A percentile compares a stretch with the other conserved stretches of the same genome.
Conservation (phyloP, 306 rosid genomes). For the Vigna trinervia region DNA sequence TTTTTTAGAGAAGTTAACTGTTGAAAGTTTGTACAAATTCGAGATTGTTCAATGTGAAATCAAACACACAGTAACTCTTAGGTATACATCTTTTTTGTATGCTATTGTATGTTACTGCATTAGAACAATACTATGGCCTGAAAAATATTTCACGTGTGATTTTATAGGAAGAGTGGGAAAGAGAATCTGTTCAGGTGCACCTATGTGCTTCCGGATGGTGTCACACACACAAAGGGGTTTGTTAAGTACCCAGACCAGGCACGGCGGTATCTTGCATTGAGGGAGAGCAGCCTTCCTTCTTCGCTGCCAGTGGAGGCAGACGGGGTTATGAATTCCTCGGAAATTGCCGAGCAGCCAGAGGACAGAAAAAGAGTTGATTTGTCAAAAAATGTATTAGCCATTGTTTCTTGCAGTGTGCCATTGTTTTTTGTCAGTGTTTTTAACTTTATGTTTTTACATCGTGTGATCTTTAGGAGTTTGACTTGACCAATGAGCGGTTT, state of each 20-base stretch:
- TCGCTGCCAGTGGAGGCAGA: conserved; percentile 35
- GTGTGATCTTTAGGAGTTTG: conserved; percentile 70
- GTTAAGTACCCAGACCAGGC: conserved; percentile 80
- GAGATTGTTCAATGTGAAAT: not conserved
- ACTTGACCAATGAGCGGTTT: conserved; percentile 92
- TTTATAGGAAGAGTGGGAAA: conserved; percentile 63
- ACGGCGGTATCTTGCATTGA: conserved; percentile 56
- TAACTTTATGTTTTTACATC: conserved; percentile 11
- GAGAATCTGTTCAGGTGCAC: conserved; percentile 79
- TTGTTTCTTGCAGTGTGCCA: conserved; percentile 7
- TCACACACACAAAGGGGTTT: conserved; percentile 75
- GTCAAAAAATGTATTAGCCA: conserved; percentile 67
- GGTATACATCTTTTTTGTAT: not conserved
- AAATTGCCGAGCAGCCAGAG: conserved; percentile 49
- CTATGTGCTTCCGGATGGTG: conserved; percentile 92
- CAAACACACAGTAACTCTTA: not conserved
- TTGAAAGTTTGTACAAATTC: not conserved
- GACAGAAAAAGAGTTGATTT: conserved; percentile 71
- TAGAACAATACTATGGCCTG: not conserved
- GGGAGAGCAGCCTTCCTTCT: conserved; percentile 45
- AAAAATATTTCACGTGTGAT: not conserved
- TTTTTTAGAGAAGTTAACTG: no score
- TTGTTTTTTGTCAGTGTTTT: not conserved
- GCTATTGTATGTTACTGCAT: not conserved
- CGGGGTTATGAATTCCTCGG: conserved; percentile 40